These are phyloP conservation scores for Saturnispora dispora DNA, from an alignment of 805 yeast genomes.

Conservation along the genomic window DNA sequence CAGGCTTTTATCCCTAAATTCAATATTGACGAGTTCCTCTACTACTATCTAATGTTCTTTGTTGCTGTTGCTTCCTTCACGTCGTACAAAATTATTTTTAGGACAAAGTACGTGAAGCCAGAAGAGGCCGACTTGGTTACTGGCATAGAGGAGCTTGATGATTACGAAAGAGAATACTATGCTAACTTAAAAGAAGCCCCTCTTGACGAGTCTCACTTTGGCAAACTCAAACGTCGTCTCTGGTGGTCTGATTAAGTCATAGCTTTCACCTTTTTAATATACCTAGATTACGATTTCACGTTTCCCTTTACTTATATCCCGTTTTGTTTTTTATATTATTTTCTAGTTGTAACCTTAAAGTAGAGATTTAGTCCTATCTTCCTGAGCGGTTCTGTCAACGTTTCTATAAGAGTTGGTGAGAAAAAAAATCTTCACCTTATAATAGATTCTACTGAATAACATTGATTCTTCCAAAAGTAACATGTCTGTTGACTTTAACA, in stretches of 20 bases:
- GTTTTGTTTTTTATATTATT: not conserved
- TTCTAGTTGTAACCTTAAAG: not conserved
- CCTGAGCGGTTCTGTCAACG: not conserved
- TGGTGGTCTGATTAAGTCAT: slow-evolving; percentile 5
- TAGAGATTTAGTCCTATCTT: not conserved
- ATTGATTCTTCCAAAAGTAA: not conserved
- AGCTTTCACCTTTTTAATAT: not conserved
- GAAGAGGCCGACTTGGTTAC: slow-evolving; percentile 38
- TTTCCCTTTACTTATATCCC: not conserved
- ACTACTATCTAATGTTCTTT: slow-evolving; percentile 36
- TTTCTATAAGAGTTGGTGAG: not conserved
- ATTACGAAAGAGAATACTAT: slow-evolving; percentile 33
- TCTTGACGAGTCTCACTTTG: not conserved
- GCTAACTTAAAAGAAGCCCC: slow-evolving; percentile 6
- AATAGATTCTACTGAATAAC: not conserved
- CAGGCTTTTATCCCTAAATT: slow-evolving; percentile 33
- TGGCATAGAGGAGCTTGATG: slow-evolving; percentile 40
- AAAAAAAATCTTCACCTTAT: not conserved
- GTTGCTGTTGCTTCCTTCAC: slow-evolving; percentile 30
- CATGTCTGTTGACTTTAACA: slow-evolving; percentile 30
- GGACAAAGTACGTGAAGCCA: slow-evolving; percentile 33
- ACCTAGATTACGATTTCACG: not conserved
- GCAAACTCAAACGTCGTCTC: not conserved
- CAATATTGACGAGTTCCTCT: slow-evolving; percentile 33
- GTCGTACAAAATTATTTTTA: slow-evolving; percentile 30